phyloP scores from a whole-genome alignment of 1,139 yeast genomes.

The Pichia sp. region DNA sequence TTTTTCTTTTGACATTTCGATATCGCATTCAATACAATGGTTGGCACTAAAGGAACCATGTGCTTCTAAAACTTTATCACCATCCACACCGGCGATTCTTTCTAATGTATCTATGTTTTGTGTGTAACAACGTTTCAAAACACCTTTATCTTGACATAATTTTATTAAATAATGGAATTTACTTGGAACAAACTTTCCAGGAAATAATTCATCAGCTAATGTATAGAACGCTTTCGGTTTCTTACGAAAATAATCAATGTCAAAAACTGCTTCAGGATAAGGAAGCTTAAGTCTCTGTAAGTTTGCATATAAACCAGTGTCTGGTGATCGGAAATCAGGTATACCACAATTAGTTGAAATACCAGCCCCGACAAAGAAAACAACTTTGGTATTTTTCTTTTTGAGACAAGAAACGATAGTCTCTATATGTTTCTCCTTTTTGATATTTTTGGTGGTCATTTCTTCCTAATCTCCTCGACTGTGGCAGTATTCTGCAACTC shows the following conservation, averaged over 20 bases:
- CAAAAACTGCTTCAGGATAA: conserved; percentile 93
- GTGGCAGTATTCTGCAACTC: too few relatives aligned
- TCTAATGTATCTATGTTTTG: conserved; percentile 93
- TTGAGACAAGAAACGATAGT: conserved; percentile 20
- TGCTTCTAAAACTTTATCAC: conserved; percentile 71
- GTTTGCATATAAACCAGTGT: conserved; percentile 85
- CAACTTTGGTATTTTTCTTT: conserved; percentile 23
- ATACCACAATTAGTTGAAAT: conserved; percentile 89
- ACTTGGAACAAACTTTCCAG: conserved; percentile 83
- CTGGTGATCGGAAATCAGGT: conserved; percentile 90
- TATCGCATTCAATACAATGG: conserved; percentile 72
- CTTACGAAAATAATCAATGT: conserved; percentile 68
- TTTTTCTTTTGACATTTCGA: conserved; percentile 46
- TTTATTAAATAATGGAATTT: conserved; percentile 68
- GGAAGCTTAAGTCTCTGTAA: conserved; percentile 70
- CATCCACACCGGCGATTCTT: conserved; percentile 69
- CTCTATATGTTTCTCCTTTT: conserved; percentile 18
- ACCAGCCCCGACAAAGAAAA: conserved; percentile 80
- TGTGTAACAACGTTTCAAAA: conserved; percentile 68
- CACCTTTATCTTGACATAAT: conserved; percentile 56
- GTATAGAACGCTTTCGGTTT: conserved; percentile 81
- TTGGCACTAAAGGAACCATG: conserved; percentile 89
- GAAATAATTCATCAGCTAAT: conserved; percentile 77
- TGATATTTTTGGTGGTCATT: not conserved
- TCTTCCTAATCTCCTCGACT: too few relatives aligned